Conservation (phyloP, 805 yeast genomes). For the Saccharomycopsis sp. region DNA sequence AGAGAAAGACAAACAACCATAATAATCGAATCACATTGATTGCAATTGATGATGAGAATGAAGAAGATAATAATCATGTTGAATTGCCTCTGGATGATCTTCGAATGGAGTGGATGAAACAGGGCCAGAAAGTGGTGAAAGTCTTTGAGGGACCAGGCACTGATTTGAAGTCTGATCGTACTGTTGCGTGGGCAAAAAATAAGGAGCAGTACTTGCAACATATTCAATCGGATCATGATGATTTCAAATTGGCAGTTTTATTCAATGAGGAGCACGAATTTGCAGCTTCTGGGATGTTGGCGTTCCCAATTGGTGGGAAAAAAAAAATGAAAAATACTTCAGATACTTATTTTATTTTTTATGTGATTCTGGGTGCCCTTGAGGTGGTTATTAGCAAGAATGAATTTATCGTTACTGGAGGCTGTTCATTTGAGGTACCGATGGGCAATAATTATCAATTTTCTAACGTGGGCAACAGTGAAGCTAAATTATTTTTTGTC, state of each 20-base stretch:
- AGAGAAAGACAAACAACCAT: neutral
- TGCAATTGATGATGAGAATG: conserved; percentile 22
- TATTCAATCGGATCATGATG: conserved; percentile 38
- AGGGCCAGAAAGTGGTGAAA: conserved; percentile 36
- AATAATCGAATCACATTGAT: neutral
- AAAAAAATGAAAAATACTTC: conserved; percentile 58
- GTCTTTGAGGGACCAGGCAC: conserved; percentile 48
- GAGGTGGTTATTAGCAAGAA: conserved; percentile 59
- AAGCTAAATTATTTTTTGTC: conserved; percentile 66
- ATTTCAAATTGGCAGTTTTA: conserved; percentile 55
- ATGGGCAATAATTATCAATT: conserved; percentile 68
- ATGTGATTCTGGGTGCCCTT: conserved; percentile 61
- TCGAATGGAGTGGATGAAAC: conserved; percentile 42
- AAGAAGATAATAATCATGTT: conserved; percentile 24
- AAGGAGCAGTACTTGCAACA: conserved; percentile 40
- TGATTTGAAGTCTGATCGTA: conserved; percentile 32
- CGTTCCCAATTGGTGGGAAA: conserved; percentile 53
- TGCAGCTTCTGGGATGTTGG: conserved; percentile 68
- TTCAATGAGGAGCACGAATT: conserved; percentile 57
- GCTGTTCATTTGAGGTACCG: conserved; percentile 80
- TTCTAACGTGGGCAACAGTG: conserved; percentile 47
- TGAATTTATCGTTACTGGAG: conserved; percentile 54
- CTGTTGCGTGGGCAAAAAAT: conserved; percentile 62
- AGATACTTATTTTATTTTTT: conserved; percentile 65
- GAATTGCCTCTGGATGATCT: conserved; percentile 23